Evolutionary conservation across 805 yeast species (phyloP).

Genomic region (Saturnispora zaruensis): DNA sequence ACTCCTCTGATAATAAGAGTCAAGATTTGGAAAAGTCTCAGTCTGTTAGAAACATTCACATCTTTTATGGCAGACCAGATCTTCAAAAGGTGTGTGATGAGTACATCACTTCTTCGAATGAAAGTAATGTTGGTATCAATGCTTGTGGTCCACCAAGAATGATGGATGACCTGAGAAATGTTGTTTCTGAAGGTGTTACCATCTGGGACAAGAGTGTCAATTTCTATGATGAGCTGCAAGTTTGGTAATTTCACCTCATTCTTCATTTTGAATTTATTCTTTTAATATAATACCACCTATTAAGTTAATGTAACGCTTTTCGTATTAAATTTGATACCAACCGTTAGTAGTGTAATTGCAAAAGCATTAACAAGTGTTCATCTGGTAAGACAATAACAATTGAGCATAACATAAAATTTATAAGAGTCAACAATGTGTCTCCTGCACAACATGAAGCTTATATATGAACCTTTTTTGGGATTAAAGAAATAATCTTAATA

Average conservation of each 20-base stretch:
- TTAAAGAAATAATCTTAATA: too few species aligned
- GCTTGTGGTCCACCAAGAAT: conserved; percentile 41
- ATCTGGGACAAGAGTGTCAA: conserved; percentile 45
- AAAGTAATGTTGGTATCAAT: conserved; percentile 33
- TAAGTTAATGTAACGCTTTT: neutral
- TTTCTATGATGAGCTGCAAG: conserved; percentile 65
- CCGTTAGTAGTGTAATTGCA: too few species aligned
- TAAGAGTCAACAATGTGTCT: too few species aligned
- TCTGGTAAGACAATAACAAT: too few species aligned
- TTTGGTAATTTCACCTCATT: conserved; percentile 41
- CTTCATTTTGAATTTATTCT: neutral
- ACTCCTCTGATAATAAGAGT: conserved; percentile 6
- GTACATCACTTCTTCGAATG: conserved; percentile 29
- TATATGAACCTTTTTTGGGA: too few species aligned
- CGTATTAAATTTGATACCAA: too few species aligned
- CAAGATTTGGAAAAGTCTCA: conserved; percentile 8
- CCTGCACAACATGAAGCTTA: too few species aligned
- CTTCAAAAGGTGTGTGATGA: conserved; percentile 25
- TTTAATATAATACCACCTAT: neutral
- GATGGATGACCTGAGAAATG: conserved; percentile 44
- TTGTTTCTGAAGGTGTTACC: conserved; percentile 36
- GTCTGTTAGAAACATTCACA: conserved; percentile 21
- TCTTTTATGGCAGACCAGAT: conserved; percentile 35
- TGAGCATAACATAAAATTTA: too few species aligned
- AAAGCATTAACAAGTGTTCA: too few species aligned